Conservation (phyloP, 139 green algal genomes). For the Auxenochlorella pyrenoidosa region DNA sequence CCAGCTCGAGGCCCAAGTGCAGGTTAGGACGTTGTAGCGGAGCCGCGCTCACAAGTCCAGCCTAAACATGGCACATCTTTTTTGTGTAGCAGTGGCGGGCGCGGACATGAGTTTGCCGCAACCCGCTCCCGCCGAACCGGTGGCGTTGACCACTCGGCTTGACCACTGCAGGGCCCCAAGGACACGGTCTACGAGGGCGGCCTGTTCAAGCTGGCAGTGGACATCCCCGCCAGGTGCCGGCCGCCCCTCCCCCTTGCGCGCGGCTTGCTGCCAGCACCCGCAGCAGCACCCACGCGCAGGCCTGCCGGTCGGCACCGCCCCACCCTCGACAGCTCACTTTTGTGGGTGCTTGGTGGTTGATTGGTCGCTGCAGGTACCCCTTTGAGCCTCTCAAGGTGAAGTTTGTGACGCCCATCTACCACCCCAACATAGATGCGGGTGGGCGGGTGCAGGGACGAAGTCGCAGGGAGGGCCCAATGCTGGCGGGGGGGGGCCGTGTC, state of each 20-base stretch:
- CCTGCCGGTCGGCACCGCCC: too few species aligned
- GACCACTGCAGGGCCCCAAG: conserved; percentile 45
- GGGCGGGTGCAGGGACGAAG: conserved; percentile 16
- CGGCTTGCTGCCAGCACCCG: neutral
- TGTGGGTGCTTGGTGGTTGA: too few species aligned
- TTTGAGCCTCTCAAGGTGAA: conserved; percentile 71
- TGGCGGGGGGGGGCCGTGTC: too few species aligned
- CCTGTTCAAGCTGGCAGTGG: conserved; percentile 57
- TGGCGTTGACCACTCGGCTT: neutral
- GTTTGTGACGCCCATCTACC: conserved; percentile 76
- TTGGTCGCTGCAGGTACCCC: conserved; percentile 55
- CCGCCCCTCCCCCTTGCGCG: neutral
- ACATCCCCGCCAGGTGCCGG: conserved; percentile 59
- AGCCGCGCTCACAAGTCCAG: neutral
- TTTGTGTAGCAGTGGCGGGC: neutral
- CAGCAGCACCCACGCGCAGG: too few species aligned
- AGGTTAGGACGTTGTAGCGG: neutral
- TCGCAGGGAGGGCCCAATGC: too few species aligned
- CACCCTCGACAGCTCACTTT: too few species aligned
- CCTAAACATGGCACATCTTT: neutral
- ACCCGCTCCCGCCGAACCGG: neutral
- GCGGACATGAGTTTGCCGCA: neutral
- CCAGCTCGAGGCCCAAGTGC: conserved; percentile 46
- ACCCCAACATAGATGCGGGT: conserved; percentile 78
- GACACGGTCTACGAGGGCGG: conserved; percentile 64